Base-by-base conservation (phyloP, 139 green algal species). In the Volvox reticuliferus region DNA sequence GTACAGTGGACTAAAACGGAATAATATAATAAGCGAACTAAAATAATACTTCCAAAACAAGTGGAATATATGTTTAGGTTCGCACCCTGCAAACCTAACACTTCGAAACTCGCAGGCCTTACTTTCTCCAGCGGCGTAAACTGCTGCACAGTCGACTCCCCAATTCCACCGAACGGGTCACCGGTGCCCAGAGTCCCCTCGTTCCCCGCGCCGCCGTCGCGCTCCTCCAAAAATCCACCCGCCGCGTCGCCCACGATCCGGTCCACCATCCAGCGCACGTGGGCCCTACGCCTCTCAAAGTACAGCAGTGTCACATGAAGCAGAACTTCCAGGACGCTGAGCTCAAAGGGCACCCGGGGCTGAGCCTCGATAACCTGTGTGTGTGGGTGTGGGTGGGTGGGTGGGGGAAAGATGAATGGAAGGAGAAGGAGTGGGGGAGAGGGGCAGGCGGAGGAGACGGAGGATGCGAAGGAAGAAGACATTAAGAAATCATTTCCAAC, bases 101-200 rank as follows among this genome's bases (percentile, higher is more conserved):
- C 9, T 55, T 9, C 44, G 9, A 9, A 9, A 55, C 44, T 76
- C 6, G 68, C 22, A n/a, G n/a, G 28, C 33, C 65, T 73, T 36
- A 93, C 94, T 84, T 94, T 95, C 61, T 95, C 88, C 21, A 96
- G 84, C 17, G 94, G 94, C 30, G 93, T 81, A 30, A 96, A 90
- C 86, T 93, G 91, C 78, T 91, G 85, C 12, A 93, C 33, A 22
- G 84, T 89, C 30, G 37, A 75, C 67, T 93, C 83, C 17, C 87
- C 80, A 69, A 78, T 86, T 36, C 86, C 83, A 26, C 75, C 76
- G 62, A 87, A 93, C 22, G 62, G 90, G 83, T 68, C 76, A 62
- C 63, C 71, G 21, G 17, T 28, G 13, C 86, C 75, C 73, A 90
- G 73, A 9, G 55, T 21, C 18, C 86, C 75, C 86, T 85, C 62